These are phyloP conservation scores for Grosmannia penicillata DNA, from an alignment of 2,329 filamentous ascomycete genomes.

Conservation along the genomic window DNA sequence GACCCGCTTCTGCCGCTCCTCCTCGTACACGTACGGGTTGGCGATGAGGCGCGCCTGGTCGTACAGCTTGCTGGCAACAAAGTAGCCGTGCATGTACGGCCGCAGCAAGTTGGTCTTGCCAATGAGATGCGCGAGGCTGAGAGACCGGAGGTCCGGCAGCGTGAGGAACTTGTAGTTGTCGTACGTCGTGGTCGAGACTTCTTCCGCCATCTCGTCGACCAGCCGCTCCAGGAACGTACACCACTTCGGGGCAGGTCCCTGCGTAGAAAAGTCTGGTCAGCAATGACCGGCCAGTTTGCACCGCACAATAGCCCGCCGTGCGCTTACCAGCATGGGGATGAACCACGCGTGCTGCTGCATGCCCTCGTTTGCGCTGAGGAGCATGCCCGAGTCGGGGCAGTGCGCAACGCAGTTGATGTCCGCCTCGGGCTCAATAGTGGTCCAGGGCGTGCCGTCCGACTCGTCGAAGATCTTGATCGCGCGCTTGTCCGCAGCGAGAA, in stretches of 20 bases:
- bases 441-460: slow-evolving; percentile 73
- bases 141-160: slow-evolving; percentile 64
- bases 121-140: slow-evolving; percentile 79
- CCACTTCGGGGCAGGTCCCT: slow-evolving; percentile 82
- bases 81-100: slow-evolving; percentile 99
- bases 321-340: slow-evolving; percentile 11
- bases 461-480: slow-evolving; percentile 97
- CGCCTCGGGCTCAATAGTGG: slow-evolving; percentile 84
- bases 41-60: slow-evolving; percentile 87
- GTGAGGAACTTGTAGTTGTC: slow-evolving; percentile 99
- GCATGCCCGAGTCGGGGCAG: slow-evolving; percentile 85
- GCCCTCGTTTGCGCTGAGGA: slow-evolving; percentile 92
- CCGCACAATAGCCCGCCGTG: background rate
- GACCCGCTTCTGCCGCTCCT: slow-evolving; percentile 79
- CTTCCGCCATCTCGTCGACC: slow-evolving; percentile 96
- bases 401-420: slow-evolving; percentile 92
- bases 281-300: background rate
- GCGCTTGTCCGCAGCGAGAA: slow-evolving; percentile 82
- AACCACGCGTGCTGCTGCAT: slow-evolving; percentile 72
- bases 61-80: slow-evolving; percentile 87
- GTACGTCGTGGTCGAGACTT: slow-evolving; percentile 66
- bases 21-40: slow-evolving; percentile 87
- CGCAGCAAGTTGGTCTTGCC: slow-evolving; percentile 80
- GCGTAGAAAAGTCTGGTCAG: slow-evolving; percentile 7
- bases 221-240: slow-evolving; percentile 94